Percentiles rank a stretch among this genome's conserved stretches.
Conservation (phyloP, 257 asterid genomes). For the Verbena officinalis region DNA sequence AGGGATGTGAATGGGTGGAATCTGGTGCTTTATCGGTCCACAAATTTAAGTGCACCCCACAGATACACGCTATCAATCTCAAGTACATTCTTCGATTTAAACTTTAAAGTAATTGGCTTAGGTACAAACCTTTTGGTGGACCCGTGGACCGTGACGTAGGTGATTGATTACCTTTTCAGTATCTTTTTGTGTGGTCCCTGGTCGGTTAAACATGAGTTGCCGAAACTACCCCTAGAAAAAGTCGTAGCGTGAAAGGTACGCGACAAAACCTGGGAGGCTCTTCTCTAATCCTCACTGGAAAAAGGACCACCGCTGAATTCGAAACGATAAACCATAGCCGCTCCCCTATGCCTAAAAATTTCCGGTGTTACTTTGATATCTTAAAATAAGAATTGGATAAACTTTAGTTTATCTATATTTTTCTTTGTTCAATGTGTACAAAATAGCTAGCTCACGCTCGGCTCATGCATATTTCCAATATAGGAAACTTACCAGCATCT, state of each 20-base stretch:
- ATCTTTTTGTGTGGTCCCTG: background rate
- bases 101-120: background rate
- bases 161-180: slow-evolving; percentile 3
- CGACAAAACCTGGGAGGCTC: background rate
- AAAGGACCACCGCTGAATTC: slow-evolving; percentile 12
- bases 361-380: background rate
- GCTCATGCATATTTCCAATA: too few species aligned
- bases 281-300: background rate
- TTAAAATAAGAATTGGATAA: too few species aligned
- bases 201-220: background rate
- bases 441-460: too few species aligned
- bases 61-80: background rate
- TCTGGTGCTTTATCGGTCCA: slow-evolving; percentile 36
- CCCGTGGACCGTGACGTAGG: slow-evolving; percentile 12
- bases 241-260: slow-evolving; percentile 2
- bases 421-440: too few species aligned
- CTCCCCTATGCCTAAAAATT: background rate
- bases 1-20: slow-evolving; percentile 14
- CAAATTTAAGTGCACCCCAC: slow-evolving; percentile 17
- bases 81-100: too few species aligned
- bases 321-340: slow-evolving; percentile 37
- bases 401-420: too few species aligned
- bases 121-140: slow-evolving; percentile 4
- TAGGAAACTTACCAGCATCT: too few species aligned
- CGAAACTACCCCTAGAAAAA: slow-evolving; percentile 14